phyloP scores from a whole-genome alignment of 2,329 filamentous ascomycete genomes.

The Cladosporium sphaerospermum region DNA sequence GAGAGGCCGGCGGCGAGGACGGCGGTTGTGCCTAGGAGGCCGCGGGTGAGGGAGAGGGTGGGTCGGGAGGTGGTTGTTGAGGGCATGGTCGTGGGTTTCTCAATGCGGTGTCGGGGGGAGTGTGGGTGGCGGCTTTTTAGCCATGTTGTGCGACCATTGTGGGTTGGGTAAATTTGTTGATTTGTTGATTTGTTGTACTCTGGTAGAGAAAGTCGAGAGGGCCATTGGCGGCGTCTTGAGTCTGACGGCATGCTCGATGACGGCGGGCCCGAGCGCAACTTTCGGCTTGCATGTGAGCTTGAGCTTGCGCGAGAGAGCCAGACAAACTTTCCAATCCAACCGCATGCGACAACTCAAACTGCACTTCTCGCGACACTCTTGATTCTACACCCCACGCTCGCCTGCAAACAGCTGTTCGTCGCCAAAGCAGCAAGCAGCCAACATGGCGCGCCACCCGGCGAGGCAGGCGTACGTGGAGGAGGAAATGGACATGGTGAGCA shows the following conservation, averaged over 20 bases:
- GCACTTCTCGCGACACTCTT: background rate
- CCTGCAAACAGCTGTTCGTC: background rate
- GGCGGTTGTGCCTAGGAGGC: slow-evolving; percentile 11
- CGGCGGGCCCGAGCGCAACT: background rate
- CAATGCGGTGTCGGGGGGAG: background rate
- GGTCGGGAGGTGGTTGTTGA: background rate
- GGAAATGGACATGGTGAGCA: slow-evolving; percentile 31
- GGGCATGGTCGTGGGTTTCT: no score
- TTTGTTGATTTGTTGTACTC: background rate
- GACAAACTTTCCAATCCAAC: slow-evolving; percentile 1
- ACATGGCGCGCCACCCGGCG: slow-evolving; percentile 68
- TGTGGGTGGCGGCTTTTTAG: background rate
- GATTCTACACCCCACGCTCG: background rate
- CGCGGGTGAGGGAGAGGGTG: slow-evolving; percentile 2
- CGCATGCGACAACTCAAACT: background rate
- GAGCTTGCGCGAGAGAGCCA: background rate
- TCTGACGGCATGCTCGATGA: background rate
- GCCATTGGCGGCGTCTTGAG: background rate
- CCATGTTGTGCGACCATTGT: slow-evolving; percentile 8
- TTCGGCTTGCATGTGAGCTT: background rate
- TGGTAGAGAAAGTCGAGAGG: background rate
- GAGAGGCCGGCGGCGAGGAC: slow-evolving; percentile 12
- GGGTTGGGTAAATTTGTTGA: background rate
- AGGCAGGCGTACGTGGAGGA: slow-evolving; percentile 94
- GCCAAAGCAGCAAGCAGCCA: background rate